These are phyloP conservation scores for Setaria italica DNA, from an alignment of 202 grass and related monocot genomes.

Conservation along the genomic window DNA sequence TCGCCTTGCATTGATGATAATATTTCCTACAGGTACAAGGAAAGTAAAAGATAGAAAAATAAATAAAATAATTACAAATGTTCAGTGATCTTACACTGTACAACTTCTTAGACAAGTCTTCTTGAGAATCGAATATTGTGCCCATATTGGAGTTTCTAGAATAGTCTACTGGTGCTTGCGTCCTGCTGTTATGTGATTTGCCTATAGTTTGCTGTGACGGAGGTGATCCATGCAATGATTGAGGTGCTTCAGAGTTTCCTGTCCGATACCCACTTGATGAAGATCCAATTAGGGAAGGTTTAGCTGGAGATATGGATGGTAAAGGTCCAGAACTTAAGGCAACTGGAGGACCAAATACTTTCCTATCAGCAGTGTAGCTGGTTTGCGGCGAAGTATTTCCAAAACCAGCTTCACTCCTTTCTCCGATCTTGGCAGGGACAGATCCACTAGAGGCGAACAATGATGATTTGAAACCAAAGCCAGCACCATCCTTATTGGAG, in stretches of 20 bases:
- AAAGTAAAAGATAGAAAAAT: slow-evolving; percentile 31
- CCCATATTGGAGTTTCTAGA: slow-evolving; percentile 53
- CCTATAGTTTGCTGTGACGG: slow-evolving; percentile 44
- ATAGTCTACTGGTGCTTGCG: slow-evolving; percentile 46
- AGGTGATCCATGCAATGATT: slow-evolving; percentile 44
- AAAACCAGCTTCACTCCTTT: slow-evolving; percentile 51
- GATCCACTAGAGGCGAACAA: slow-evolving; percentile 58
- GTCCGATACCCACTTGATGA: slow-evolving; percentile 47
- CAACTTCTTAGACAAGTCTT: slow-evolving; percentile 75
- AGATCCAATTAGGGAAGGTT: slow-evolving; percentile 36
- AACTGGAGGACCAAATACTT: slow-evolving; percentile 47
- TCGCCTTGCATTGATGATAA: slow-evolving; percentile 29
- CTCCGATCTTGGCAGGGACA: slow-evolving; percentile 45
- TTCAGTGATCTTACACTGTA: slow-evolving; percentile 75
- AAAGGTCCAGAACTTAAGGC: slow-evolving; percentile 42
- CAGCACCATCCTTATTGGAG: slow-evolving; percentile 49
- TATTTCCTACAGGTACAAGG: slow-evolving; percentile 21
- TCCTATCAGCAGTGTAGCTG: slow-evolving; percentile 42
- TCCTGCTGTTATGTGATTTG: slow-evolving; percentile 51
- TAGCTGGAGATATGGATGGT: slow-evolving; percentile 41
- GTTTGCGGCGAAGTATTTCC: slow-evolving; percentile 39
- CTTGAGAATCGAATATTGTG: slow-evolving; percentile 59
- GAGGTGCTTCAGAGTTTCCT: slow-evolving; percentile 55
- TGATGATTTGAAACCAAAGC: slow-evolving; percentile 57
- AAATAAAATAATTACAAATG: slow-evolving; percentile 41